Percentiles rank a stretch among this genome's conserved stretches.
These are phyloP conservation scores for Vachellia collinsii DNA, from an alignment of 306 rosid genomes.

Conservation along the genomic window DNA sequence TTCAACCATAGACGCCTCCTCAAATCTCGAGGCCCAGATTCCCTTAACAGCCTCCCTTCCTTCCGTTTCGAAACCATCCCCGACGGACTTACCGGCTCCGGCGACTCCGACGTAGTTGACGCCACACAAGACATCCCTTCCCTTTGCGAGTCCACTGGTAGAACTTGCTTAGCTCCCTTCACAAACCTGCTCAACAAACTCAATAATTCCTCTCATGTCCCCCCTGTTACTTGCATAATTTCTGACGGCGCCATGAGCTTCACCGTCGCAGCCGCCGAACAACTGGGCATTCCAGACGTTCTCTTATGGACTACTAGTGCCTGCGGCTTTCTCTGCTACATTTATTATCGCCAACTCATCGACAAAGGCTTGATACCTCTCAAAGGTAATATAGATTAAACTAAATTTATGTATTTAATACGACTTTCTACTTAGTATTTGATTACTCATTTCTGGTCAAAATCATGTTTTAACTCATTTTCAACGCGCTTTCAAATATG, in stretches of 20 bases:
- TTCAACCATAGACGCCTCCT: neutral
- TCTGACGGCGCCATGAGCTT: slow-evolving; percentile 30
- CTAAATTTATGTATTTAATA: too few relatives aligned
- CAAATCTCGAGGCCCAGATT: neutral
- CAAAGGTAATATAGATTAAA: slow-evolving; percentile 15
- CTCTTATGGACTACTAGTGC: slow-evolving; percentile 1
- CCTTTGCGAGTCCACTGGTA: slow-evolving; percentile 4
- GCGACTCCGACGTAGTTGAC: neutral
- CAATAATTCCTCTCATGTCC: neutral
- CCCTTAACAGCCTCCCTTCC: slow-evolving; percentile 11
- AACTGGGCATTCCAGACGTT: too few relatives aligned
- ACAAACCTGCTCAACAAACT: neutral
- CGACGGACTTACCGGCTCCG: slow-evolving; percentile 6
- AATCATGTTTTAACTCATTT: too few relatives aligned
- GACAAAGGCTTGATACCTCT: slow-evolving; percentile 20
- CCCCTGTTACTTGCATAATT: slow-evolving; percentile 4
- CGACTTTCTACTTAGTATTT: too few relatives aligned
- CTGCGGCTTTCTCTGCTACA: neutral
- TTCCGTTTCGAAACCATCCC: slow-evolving; percentile 25
- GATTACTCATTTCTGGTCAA: too few relatives aligned
- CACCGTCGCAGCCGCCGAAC: neutral
- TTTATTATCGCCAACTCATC: slow-evolving; percentile 1
- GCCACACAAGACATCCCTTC: slow-evolving; percentile 2
- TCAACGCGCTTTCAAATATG: too few relatives aligned
- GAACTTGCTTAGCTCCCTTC: neutral